Conservation (phyloP, 345 rosid genomes). For the Hevea brasiliensis region DNA sequence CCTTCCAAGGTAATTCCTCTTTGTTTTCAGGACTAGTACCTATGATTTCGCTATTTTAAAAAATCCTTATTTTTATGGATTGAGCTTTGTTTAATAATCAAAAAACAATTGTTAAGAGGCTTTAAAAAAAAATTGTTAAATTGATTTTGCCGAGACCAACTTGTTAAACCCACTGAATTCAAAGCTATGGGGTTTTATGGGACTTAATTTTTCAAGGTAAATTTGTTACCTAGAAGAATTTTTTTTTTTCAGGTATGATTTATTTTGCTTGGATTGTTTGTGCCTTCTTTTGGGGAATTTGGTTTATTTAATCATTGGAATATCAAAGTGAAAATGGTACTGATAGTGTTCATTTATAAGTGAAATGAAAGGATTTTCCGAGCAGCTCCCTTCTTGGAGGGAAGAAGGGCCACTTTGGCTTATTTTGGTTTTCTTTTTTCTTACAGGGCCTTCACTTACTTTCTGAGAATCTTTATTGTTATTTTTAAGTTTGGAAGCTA, state of each 20-base stretch:
- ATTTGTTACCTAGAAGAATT: background rate
- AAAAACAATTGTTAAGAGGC: background rate
- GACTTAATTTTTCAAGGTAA: background rate
- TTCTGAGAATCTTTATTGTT: too few species aligned
- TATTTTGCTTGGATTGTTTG: too few species aligned
- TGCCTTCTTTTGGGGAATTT: too few species aligned
- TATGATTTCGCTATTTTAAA: background rate
- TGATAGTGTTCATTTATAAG: background rate
- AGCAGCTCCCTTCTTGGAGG: too few species aligned
- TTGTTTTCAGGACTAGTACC: background rate
- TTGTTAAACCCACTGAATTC: background rate
- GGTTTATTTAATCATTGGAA: background rate
- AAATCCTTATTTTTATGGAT: background rate
- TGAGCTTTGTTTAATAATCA: background rate
- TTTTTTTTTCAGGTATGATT: too few species aligned
- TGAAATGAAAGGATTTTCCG: background rate
- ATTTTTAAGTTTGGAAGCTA: too few species aligned
- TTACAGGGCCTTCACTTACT: too few species aligned
- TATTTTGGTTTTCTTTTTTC: background rate
- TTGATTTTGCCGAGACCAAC: background rate
- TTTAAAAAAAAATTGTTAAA: background rate
- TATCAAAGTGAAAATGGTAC: background rate
- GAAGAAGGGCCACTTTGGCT: background rate
- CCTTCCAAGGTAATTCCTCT: conserved; percentile 66
- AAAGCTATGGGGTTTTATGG: too few species aligned